Evolutionary conservation across 2,329 filamentous ascomycete genomes (phyloP).

Genomic region (Diaporthe sp.): DNA sequence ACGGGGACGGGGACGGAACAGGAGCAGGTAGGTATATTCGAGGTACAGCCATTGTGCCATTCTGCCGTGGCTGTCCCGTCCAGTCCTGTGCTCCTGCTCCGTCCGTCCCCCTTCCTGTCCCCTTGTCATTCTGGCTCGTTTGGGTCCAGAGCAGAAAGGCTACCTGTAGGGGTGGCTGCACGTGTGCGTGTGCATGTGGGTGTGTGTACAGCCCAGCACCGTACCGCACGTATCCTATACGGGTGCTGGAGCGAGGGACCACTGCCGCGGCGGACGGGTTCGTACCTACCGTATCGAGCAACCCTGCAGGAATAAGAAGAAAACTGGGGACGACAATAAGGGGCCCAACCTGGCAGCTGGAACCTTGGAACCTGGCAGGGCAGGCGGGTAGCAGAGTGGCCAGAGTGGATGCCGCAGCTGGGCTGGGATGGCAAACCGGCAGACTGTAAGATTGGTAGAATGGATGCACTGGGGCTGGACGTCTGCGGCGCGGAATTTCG

Average conservation of each 20-base stretch:
- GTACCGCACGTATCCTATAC: constrained; percentile 25
- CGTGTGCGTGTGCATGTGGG: constrained; percentile 2
- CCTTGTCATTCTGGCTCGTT: constrained; percentile 13
- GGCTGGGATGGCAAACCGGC: not conserved
- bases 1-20: constrained; percentile 21
- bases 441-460: not conserved
- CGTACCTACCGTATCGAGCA: constrained; percentile 23
- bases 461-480: not conserved
- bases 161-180: constrained; percentile 27
- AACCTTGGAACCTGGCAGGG: constrained; percentile 17
- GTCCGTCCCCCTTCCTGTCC: not conserved
- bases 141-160: not conserved
- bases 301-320: constrained; percentile 26
- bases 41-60: constrained; percentile 3
- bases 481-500: not conserved
- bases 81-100: not conserved
- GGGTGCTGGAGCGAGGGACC: not conserved
- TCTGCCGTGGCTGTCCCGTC: not conserved
- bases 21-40: constrained; percentile 2
- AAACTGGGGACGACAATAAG: constrained; percentile 28
- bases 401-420: not conserved
- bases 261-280: constrained; percentile 15
- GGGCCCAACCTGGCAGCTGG: constrained; percentile 21
- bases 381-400: constrained; percentile 7
- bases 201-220: not conserved